Evolutionary conservation across 768 basidiomycete genomes (phyloP).

Genomic region (Phanerochaete carnosa): DNA sequence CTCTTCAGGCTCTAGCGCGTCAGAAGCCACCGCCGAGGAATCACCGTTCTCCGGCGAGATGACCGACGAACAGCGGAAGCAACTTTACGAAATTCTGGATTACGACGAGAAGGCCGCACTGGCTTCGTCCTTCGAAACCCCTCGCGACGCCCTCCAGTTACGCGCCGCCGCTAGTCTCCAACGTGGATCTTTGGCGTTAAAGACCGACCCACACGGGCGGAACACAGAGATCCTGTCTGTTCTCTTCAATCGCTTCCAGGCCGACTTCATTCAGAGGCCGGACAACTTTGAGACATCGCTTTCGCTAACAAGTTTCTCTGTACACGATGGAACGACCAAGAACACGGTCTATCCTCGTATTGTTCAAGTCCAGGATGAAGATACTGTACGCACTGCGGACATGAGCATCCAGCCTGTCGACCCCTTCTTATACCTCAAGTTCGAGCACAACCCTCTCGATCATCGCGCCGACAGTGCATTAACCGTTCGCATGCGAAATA

Average conservation of each 20-base stretch:
- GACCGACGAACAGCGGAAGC: slow-evolving; percentile 86
- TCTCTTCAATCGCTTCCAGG: slow-evolving; percentile 83
- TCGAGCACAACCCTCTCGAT: slow-evolving; percentile 90
- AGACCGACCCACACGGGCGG: slow-evolving; percentile 62
- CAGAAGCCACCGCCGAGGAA: slow-evolving; percentile 41
- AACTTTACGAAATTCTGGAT: slow-evolving; percentile 88
- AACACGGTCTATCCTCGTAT: slow-evolving; percentile 86
- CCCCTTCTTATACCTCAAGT: slow-evolving; percentile 86
- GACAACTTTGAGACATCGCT: slow-evolving; percentile 85
- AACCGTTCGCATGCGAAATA: slow-evolving; percentile 85
- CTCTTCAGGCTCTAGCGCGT: slow-evolving; percentile 48
- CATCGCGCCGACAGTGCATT: slow-evolving; percentile 88
- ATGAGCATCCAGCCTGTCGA: slow-evolving; percentile 26
- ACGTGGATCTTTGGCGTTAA: slow-evolving; percentile 85
- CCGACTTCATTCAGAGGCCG: slow-evolving; percentile 78
- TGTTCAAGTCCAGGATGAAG: slow-evolving; percentile 68
- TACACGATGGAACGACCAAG: slow-evolving; percentile 87
- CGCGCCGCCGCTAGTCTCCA: slow-evolving; percentile 75
- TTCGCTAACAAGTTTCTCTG: slow-evolving; percentile 80
- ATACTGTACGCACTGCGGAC: neutral
- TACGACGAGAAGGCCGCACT: slow-evolving; percentile 86
- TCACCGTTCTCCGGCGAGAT: slow-evolving; percentile 61
- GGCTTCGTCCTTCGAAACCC: slow-evolving; percentile 62
- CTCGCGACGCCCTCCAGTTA: slow-evolving; percentile 77
- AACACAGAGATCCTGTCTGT: slow-evolving; percentile 77